Conservation (phyloP, 345 rosid species). For the Carallia brachiata region DNA sequence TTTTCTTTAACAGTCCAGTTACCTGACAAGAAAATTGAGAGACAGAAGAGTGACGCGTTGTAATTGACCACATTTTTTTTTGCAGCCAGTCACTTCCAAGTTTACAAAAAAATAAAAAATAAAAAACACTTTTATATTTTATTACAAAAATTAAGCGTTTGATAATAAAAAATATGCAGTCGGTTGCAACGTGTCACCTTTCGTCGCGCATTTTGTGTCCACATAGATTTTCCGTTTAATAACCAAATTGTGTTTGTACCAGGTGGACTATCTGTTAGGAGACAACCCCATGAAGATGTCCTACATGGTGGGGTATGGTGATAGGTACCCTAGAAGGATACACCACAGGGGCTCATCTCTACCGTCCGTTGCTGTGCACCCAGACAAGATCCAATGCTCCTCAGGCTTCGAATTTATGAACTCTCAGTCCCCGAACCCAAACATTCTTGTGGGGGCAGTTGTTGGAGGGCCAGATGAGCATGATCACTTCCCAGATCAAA, state of each 20-base stretch:
- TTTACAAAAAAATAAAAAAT: no score
- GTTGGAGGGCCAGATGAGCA: slow-evolving; percentile 30
- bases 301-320: slow-evolving; percentile 32
- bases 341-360: slow-evolving; percentile 34
- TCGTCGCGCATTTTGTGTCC: no score
- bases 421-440: slow-evolving; percentile 25
- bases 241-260: background rate
- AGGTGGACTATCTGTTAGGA: slow-evolving; percentile 35
- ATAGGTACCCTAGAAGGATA: slow-evolving; percentile 24
- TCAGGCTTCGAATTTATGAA: slow-evolving; percentile 24
- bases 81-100: no score
- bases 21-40: no score
- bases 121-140: no score
- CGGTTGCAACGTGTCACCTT: no score
- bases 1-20: no score
- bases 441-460: slow-evolving; percentile 28
- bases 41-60: no score
- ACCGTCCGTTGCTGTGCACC: slow-evolving; percentile 19
- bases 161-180: no score
- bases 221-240: no score
- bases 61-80: no score
- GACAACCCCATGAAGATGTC: slow-evolving; percentile 33
- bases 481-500: slow-evolving; percentile 26
- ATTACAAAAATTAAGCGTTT: no score
- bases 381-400: slow-evolving; percentile 25